These are phyloP conservation scores for Stenogyne calaminthoides DNA, from an alignment of 305 asterid species.

Conservation along the genomic window DNA sequence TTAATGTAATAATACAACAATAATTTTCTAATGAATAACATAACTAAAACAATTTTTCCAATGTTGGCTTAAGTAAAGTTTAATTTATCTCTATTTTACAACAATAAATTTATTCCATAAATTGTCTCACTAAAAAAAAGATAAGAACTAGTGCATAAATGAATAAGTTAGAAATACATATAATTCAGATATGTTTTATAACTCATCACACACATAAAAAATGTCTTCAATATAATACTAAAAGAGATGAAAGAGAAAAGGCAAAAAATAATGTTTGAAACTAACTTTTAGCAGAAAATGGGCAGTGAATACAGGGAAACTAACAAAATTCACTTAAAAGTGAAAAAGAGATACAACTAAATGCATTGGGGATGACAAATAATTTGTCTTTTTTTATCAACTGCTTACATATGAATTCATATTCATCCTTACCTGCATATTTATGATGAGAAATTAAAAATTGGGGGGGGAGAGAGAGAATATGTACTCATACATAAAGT, in stretches of 20 bases:
- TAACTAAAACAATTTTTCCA: background rate
- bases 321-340: constrained; percentile 8
- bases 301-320: constrained; percentile 4
- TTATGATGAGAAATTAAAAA: background rate
- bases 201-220: background rate
- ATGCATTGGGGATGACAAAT: constrained; percentile 18
- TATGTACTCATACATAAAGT: background rate
- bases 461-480: constrained; percentile 18
- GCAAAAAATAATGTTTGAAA: background rate
- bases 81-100: background rate
- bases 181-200: background rate
- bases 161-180: background rate
- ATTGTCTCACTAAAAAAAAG: background rate
- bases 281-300: background rate
- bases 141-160: background rate
- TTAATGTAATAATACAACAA: too few species aligned
- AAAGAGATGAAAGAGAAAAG: background rate
- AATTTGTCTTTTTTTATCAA: constrained; percentile 34
- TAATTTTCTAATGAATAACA: too few species aligned
- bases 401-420: constrained; percentile 31
- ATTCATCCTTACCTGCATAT: constrained; percentile 25
- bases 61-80: background rate
- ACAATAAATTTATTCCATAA: background rate
- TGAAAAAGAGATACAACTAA: constrained; percentile 28
- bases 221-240: background rate